phyloP scores from a whole-genome alignment of 257 asterid genomes.

The Solanum commersonii region DNA sequence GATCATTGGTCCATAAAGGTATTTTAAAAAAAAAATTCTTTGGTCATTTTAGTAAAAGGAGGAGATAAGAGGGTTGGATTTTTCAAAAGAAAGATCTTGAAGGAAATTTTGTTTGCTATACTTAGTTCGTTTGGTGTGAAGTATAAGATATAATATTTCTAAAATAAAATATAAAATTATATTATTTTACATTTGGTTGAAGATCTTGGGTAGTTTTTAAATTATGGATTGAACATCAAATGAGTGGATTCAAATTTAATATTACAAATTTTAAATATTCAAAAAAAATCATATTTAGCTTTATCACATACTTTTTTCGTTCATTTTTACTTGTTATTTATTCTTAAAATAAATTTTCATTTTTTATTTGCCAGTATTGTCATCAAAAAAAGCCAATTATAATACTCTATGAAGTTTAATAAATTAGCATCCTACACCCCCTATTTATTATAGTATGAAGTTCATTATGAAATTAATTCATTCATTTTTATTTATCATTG shows the following conservation, averaged over 20 bases:
- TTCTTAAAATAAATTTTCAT: too few relatives aligned
- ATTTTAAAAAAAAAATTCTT: neutral
- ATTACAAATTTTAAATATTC: too few relatives aligned
- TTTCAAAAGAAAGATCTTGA: slow-evolving; percentile 1
- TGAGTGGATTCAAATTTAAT: neutral
- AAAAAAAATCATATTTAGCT: too few relatives aligned
- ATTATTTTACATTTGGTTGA: neutral
- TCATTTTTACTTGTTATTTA: too few relatives aligned
- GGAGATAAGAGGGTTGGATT: neutral
- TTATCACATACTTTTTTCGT: accelerated
- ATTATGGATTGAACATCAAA: too few relatives aligned
- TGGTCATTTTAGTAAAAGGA: neutral
- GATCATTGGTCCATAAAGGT: neutral
- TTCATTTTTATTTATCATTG: accelerated
- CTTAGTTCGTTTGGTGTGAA: neutral
- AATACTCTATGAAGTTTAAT: neutral
- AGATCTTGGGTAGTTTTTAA: accelerated
- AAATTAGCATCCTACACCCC: neutral
- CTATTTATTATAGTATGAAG: neutral
- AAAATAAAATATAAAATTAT: too few relatives aligned
- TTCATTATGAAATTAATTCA: neutral
- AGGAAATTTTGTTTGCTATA: neutral
- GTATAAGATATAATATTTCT: too few relatives aligned
- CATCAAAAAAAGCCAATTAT: too few relatives aligned
- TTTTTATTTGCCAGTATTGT: too few relatives aligned